These are phyloP conservation scores for Cynanchum wilfordii DNA, from an alignment of 257 asterid species.

Conservation along the genomic window DNA sequence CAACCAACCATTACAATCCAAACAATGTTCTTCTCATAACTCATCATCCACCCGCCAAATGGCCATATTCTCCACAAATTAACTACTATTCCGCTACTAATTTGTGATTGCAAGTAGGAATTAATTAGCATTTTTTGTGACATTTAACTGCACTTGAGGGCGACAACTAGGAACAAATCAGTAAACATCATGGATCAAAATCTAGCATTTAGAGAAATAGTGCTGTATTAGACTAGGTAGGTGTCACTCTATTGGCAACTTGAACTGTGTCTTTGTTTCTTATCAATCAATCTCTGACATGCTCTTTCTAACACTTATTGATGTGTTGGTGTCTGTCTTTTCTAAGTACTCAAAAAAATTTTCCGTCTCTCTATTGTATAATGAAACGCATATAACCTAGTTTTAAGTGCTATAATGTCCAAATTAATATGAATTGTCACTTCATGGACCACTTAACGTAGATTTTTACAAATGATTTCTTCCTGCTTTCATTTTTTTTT, in stretches of 20 bases:
- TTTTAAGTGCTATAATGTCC: neutral
- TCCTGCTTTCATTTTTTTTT: neutral
- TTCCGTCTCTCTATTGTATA: neutral
- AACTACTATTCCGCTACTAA: neutral
- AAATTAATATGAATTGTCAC: constrained; percentile 5
- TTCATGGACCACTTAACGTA: neutral
- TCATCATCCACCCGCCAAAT: neutral
- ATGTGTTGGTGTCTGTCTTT: neutral
- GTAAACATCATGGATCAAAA: constrained; percentile 3
- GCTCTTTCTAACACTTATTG: constrained; percentile 1
- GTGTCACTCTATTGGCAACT: constrained; percentile 4
- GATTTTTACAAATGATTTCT: neutral
- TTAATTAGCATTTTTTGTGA: neutral
- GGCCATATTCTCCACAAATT: constrained; percentile 1
- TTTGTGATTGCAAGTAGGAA: neutral
- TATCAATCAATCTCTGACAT: neutral
- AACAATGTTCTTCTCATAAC: neutral
- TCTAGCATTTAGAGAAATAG: constrained; percentile 1
- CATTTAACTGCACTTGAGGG: constrained; percentile 8
- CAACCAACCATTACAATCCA: constrained; percentile 8
- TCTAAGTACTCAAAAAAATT: neutral
- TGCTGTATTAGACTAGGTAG: constrained; percentile 11
- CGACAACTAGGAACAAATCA: constrained; percentile 4
- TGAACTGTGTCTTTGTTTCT: neutral
- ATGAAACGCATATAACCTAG: neutral